Conservation (phyloP, 768 basidiomycete species). For the Kwoniella sp. region DNA sequence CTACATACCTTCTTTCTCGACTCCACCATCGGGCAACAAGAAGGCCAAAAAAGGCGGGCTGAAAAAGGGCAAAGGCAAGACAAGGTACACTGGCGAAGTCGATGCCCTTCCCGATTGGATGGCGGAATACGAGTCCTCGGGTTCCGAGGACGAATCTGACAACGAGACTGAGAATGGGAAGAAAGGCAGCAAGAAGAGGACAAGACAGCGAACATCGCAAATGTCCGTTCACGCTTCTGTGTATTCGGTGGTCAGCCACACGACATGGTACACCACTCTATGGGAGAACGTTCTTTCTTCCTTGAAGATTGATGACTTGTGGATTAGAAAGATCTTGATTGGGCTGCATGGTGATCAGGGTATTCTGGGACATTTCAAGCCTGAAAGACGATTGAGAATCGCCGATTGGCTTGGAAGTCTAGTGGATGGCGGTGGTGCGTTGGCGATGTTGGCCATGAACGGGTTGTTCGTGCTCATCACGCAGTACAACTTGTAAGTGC, state of each 20-base stretch:
- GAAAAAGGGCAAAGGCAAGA: constrained; percentile 25
- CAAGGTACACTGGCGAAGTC: constrained; percentile 27
- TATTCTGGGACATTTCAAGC: constrained; percentile 41
- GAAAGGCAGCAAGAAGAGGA: constrained; percentile 25
- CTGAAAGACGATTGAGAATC: constrained; percentile 47
- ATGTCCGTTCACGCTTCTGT: constrained; percentile 34
- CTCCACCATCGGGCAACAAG: constrained; percentile 25
- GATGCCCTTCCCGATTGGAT: constrained; percentile 49
- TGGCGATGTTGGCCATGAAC: constrained; percentile 87
- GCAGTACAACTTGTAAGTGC: constrained; percentile 84
- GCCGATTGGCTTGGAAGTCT: constrained; percentile 53
- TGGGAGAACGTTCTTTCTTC: constrained; percentile 39
- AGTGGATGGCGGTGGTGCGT: constrained; percentile 66
- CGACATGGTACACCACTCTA: constrained; percentile 32
- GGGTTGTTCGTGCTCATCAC: constrained; percentile 86
- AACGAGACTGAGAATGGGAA: constrained; percentile 3
- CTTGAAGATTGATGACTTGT: constrained; percentile 32
- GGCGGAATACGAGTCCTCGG: constrained; percentile 49
- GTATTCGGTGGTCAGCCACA: constrained; percentile 31
- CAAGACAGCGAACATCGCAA: constrained; percentile 27
- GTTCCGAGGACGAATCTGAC: constrained; percentile 29
- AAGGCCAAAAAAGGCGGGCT: neutral
- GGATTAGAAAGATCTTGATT: constrained; percentile 52
- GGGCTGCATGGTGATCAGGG: constrained; percentile 50
- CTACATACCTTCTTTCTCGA: constrained; percentile 42